Evolutionary conservation across 2,329 filamentous ascomycete genomes (phyloP).

Genomic region (Neonectria punicea): DNA sequence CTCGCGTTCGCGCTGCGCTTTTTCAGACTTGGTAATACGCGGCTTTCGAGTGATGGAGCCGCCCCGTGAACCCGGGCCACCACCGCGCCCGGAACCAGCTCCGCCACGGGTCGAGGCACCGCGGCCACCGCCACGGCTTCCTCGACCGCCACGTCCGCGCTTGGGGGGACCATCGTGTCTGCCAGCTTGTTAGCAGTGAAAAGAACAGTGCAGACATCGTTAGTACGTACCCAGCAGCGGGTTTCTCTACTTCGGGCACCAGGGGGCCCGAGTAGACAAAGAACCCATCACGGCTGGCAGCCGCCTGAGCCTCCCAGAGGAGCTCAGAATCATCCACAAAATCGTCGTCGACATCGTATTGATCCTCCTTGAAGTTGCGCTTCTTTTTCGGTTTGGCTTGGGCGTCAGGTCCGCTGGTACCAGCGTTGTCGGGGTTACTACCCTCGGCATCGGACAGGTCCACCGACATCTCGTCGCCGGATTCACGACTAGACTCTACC

Average conservation of each 20-base stretch:
- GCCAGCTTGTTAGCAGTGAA: constrained; percentile 48
- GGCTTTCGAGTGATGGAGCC: constrained; percentile 82
- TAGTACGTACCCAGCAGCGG: constrained; percentile 61
- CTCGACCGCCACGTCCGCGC: constrained; percentile 67
- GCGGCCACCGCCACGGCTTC: constrained; percentile 65
- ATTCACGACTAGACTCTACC: constrained; percentile 74
- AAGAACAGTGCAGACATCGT: neutral
- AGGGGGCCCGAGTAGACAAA: constrained; percentile 97
- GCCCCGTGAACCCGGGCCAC: constrained; percentile 77
- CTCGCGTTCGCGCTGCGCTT: constrained; percentile 82
- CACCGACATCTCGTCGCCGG: constrained; percentile 85
- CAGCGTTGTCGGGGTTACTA: constrained; percentile 88
- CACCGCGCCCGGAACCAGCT: constrained; percentile 56
- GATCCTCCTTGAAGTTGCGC: constrained; percentile 81
- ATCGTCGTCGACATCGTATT: constrained; percentile 84
- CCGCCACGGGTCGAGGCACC: constrained; percentile 70
- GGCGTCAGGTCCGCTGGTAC: constrained; percentile 68
- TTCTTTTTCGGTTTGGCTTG: constrained; percentile 79
- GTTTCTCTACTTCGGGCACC: constrained; percentile 86
- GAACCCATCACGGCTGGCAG: constrained; percentile 94
- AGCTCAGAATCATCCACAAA: constrained; percentile 95
- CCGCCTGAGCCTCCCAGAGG: constrained; percentile 94
- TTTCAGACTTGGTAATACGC: constrained; percentile 86
- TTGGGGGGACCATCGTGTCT: constrained; percentile 80
- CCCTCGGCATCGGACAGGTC: constrained; percentile 80